Evolutionary conservation across 495 filamentous ascomycete species (phyloP).

Genomic region (Jackrogersella multiformis): DNA sequence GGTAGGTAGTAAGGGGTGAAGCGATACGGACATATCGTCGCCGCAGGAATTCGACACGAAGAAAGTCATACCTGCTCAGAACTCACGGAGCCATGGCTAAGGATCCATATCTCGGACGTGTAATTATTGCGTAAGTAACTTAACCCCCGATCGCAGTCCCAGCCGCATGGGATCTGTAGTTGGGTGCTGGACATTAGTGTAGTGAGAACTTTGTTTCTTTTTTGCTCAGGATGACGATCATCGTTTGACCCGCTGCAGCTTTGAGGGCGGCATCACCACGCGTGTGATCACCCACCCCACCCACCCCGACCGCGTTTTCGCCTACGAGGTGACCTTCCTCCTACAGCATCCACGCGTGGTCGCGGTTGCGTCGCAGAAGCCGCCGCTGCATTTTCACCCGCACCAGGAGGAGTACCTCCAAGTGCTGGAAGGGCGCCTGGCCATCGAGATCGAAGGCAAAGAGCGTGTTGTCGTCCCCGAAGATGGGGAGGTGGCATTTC

Average conservation of each 20-base stretch:
- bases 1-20: background rate
- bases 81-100: constrained; percentile 11
- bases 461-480: constrained; percentile 43
- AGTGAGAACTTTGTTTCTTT: background rate
- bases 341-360: constrained; percentile 47
- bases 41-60: background rate
- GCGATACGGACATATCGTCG: background rate
- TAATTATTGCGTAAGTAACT: constrained; percentile 38
- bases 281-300: constrained; percentile 39
- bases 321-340: constrained; percentile 52
- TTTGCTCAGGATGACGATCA: constrained; percentile 21
- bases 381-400: constrained; percentile 59
- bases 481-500: constrained; percentile 49
- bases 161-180: constrained; percentile 8
- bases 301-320: constrained; percentile 47
- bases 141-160: background rate
- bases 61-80: background rate
- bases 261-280: constrained; percentile 46
- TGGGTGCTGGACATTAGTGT: too few species aligned
- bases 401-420: constrained; percentile 57
- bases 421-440: constrained; percentile 50
- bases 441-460: constrained; percentile 49
- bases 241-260: constrained; percentile 37
- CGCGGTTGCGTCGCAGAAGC: constrained; percentile 47
- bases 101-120: constrained; percentile 36